Conservation (phyloP, 1,284 basidiomycete genomes). For the Chiua sp. region DNA sequence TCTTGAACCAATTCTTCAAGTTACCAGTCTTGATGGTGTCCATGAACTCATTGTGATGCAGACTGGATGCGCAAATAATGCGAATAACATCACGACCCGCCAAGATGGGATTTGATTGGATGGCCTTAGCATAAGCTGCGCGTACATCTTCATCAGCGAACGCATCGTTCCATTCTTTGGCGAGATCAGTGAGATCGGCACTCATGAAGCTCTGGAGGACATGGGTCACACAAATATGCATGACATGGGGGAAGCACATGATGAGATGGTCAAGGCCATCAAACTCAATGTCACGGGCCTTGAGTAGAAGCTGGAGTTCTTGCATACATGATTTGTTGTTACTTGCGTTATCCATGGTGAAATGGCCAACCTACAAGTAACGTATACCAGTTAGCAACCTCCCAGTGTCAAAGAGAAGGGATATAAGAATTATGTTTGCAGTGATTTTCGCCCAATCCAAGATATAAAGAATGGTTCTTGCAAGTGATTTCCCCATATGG, state of each 20-base stretch:
- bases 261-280: neutral
- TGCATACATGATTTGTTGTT: neutral
- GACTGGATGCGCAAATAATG: neutral
- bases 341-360: too few relatives aligned
- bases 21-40: neutral
- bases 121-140: neutral
- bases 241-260: neutral
- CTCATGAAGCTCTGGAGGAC: neutral
- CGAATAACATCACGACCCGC: neutral
- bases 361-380: neutral
- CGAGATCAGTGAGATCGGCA: neutral
- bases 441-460: conserved; percentile 1
- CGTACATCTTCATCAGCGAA: neutral
- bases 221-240: neutral
- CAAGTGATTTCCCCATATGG: neutral
- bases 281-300: neutral
- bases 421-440: too few relatives aligned
- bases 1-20: neutral
- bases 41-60: neutral
- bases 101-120: neutral
- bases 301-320: neutral
- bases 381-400: neutral
- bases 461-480: neutral
- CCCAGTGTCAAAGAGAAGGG: too few relatives aligned
- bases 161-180: neutral